Base-by-base conservation (phyloP, 163 green algal species). In the Picocystis sp. region DNA sequence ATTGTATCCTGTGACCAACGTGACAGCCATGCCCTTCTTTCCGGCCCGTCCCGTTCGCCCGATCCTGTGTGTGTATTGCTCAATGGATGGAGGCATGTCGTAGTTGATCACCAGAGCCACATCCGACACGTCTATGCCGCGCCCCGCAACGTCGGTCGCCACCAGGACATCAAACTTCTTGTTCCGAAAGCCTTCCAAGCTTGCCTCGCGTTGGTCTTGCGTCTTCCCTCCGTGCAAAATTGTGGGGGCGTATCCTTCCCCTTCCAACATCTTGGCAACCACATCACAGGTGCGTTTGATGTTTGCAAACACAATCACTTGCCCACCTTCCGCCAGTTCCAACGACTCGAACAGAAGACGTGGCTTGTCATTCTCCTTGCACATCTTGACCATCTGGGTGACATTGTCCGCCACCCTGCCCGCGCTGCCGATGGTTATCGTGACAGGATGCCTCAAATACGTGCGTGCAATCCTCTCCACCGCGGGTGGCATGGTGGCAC, bases 41-140 rank as follows among this genome's bases (percentile, higher is more conserved):
- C 84, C 84, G 11, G 84, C 83, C 46, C 84, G 78, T 0, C 80
- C 83, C n/a, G 84, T 93, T 29, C 87, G 77, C 41, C 90, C 91
- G 56, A 99, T 99, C 57, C 91, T 80, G 63, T 99, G 90, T 10
- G 89, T 97, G 79, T 99, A 97, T 17, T 77, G 62, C 62, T 99
- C 90, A 22, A 97, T 89, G 49, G 50, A 65, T n/a, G 61, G 65
- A 9, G 90, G 80, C 87, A 99, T 97, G 78, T 97, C 88, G 72
- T 98, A 99, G 69, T 99, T 97, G 61, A 98, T 66, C 10, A 99
- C 90, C 24, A 93, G 64, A 14, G 80, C 77, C 38, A 95, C 80
- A 50, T 86, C 70, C 11, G 76, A 66, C 6, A 92, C 79, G 59
- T 92, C 82, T 45, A 92, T 92, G 52, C 82, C 90, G 47, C 90